Percentiles rank a stretch among this genome's conserved stretches.
phyloP scores from a whole-genome alignment of 208 protist genomes.

The Acanthamoeba lenticulata region DNA sequence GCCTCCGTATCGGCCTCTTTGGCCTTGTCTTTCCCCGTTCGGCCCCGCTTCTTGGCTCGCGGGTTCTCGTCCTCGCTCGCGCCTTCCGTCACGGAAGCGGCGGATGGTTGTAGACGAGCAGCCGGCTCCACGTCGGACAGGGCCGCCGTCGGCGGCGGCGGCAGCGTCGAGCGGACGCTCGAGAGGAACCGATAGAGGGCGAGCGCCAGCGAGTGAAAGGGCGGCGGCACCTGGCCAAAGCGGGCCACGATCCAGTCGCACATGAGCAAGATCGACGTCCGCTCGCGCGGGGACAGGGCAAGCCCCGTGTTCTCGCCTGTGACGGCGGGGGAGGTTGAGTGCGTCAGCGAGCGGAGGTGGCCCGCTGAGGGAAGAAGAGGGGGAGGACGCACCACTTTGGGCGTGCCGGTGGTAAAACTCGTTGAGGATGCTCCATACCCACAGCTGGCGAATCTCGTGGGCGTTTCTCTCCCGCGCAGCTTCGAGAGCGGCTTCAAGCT shows the following conservation, averaged over 20 bases:
- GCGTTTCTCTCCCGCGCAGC: background rate
- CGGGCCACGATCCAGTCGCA: background rate
- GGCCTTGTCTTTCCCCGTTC: background rate
- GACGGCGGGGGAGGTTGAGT: no score
- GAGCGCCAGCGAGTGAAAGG: background rate
- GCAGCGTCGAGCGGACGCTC: background rate
- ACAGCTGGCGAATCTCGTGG: slow-evolving; percentile 40
- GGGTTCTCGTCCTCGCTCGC: background rate
- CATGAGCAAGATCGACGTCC: slow-evolving; percentile 22
- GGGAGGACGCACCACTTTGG: background rate
- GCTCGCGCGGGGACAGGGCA: background rate
- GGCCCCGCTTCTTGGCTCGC: background rate
- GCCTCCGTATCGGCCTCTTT: background rate
- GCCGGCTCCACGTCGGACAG: background rate
- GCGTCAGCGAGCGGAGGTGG: no score
- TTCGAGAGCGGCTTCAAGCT: background rate
- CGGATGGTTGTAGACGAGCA: no score
- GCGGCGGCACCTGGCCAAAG: background rate
- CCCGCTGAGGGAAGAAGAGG: background rate
- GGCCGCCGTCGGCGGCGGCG: background rate
- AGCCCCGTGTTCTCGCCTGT: background rate
- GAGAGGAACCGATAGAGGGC: background rate
- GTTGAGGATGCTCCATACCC: slow-evolving; percentile 36
- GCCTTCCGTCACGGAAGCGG: background rate
- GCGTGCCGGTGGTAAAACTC: background rate